Evolutionary conservation across 2,329 filamentous ascomycete species (phyloP), one percentile per base, ranked within the genome.

Genomic region (Aspergillus sp.): DNA sequence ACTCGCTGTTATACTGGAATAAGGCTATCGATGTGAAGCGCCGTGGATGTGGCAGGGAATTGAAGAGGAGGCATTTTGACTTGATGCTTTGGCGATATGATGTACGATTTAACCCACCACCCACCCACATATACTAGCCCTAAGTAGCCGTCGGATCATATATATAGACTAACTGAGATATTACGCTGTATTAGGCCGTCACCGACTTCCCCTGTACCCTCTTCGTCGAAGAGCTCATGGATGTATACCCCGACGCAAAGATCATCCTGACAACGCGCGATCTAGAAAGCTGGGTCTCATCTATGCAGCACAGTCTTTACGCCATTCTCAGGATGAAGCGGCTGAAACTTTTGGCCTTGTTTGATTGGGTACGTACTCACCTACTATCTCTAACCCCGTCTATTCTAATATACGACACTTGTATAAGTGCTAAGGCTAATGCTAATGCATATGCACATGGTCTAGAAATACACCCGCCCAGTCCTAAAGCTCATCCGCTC

Each of bases 241-340:
- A 61, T 19, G 62, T 62, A 3, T 66, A 66, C 19, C 62, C 64
- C 0, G 53, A 63, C 1, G 62, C 65, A 2, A 61, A 63, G 37
- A 64, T 66, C 11, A 54, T 67, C 8, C 56, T 67, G 5, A 60
- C 56, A 14, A 35, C 55, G 14, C 56, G 60, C 0, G 37, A 54
- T 8, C 35, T 53, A 14, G 56, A 61, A 1, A 27, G 17, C 2
- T 63, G 61, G 61, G 1, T 40, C 12, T 8, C 17, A 2, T 58
- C 56, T 1, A 45, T 58, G 51, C 19, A 55, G 46, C 23, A 37
- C n/a, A 15, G 43, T 21, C 54, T 56, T 14, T 57, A 50, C 14
- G 47, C 52, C 3, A 44, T 70, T 25, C 37, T 55, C 4, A n/a
- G 11, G 6, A 49, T 48, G 27, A 53, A 39, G 19, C 27, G 51